Conservation (phyloP, 2,329 filamentous ascomycete species). For the Colletotrichum sp. region DNA sequence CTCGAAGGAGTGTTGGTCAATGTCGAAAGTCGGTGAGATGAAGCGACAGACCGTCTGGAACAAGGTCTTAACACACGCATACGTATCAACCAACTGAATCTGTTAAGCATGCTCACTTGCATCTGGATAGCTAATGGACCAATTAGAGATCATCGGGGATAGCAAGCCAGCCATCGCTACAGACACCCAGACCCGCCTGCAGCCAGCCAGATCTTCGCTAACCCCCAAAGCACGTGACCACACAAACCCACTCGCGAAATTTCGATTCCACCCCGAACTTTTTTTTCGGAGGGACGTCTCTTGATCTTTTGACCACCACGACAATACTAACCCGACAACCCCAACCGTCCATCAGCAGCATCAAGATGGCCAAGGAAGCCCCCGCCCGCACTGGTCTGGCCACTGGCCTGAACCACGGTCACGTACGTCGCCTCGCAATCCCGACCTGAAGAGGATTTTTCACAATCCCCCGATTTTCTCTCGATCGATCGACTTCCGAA, state of each 20-base stretch:
- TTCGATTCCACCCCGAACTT: neutral
- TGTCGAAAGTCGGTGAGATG: slow-evolving; percentile 5
- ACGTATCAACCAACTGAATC: neutral
- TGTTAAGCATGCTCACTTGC: neutral
- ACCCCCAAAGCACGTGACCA: slow-evolving; percentile 28
- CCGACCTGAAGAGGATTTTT: slow-evolving; percentile 1
- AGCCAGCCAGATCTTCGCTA: slow-evolving; percentile 18
- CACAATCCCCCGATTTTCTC: neutral
- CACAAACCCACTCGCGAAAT: slow-evolving; percentile 25
- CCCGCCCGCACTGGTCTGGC: slow-evolving; percentile 63
- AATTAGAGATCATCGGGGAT: neutral
- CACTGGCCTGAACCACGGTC: slow-evolving; percentile 68
- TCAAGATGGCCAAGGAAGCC: slow-evolving; percentile 64
- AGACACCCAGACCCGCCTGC: too few species aligned
- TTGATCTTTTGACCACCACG: slow-evolving; percentile 30
- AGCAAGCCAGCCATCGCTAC: neutral
- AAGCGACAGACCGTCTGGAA: neutral
- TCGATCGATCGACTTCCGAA: neutral
- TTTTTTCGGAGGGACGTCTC: neutral
- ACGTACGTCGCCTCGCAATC: slow-evolving; percentile 58
- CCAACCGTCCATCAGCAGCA: slow-evolving; percentile 30
- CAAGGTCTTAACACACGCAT: neutral
- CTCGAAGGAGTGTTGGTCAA: neutral
- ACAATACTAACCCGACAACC: slow-evolving; percentile 29
- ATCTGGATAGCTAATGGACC: neutral